Conservation (phyloP, 148 eudicot species). For the Silene latifolia region DNA sequence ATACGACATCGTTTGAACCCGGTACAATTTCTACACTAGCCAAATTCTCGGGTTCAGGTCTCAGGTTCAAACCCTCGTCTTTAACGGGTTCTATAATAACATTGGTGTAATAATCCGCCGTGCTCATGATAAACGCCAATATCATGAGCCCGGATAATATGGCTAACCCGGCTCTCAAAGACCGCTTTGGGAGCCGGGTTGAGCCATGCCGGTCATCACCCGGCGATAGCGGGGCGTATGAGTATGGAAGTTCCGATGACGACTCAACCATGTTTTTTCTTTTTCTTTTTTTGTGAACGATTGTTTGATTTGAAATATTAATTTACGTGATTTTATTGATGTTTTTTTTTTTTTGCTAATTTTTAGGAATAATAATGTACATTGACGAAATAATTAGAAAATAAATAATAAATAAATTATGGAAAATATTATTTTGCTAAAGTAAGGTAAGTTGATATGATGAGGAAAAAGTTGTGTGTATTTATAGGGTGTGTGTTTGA, state of each 20-base stretch:
- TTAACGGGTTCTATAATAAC: neutral
- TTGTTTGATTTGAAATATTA: too few relatives aligned
- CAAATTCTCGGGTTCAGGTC: slow-evolving; percentile 22
- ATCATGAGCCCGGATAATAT: slow-evolving; percentile 32
- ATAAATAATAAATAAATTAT: neutral
- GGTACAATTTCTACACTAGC: slow-evolving; percentile 8
- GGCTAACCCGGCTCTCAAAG: slow-evolving; percentile 21
- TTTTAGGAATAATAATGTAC: slow-evolving; percentile 4
- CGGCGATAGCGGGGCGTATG: slow-evolving; percentile 27
- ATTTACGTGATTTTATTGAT: neutral
- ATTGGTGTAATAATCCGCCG: slow-evolving; percentile 8
- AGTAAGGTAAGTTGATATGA: neutral
- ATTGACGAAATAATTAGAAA: neutral
- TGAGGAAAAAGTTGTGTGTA: slow-evolving; percentile 13
- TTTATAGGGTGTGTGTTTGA: slow-evolving; percentile 14
- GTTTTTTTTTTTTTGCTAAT: neutral
- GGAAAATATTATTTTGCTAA: slow-evolving; percentile 6
- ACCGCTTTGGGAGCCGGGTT: slow-evolving; percentile 2
- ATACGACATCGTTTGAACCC: slow-evolving; percentile 10
- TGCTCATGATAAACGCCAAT: slow-evolving; percentile 27
- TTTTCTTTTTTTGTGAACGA: too few relatives aligned
- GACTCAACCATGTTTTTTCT: slow-evolving; percentile 19
- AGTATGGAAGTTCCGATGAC: slow-evolving; percentile 21
- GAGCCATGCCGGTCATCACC: slow-evolving; percentile 2
- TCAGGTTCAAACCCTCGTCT: neutral